Base-by-base conservation (phyloP, 345 rosid genomes). In the Microcos paniculata region DNA sequence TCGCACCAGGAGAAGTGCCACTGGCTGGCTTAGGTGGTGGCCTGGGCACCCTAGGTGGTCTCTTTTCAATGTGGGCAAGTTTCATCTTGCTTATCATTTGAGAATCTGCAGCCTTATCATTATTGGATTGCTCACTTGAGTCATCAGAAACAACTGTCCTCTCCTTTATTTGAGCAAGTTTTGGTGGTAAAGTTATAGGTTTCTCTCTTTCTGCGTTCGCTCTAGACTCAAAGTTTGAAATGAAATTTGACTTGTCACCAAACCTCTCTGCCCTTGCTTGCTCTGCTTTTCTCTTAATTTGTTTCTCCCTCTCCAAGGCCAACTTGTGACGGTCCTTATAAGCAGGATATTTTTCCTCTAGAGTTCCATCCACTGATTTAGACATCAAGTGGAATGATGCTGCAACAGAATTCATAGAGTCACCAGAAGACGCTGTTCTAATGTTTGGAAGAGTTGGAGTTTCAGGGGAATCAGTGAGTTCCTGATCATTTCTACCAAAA, bases 261-360 rank as follows among this genome's bases (percentile, higher is more conserved):
- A 93, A 93, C 80, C 85, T 87, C 69, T 74, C 87, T 49, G 90
- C 89, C 82, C 99, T 88, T 6, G 97, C 99, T 84, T 87, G 78
- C 70, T 89, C 95, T 0, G 98, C 97, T 78, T 81, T 92, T 76
- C 87, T 88, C 86, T 93, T 96, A 71, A 93, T 88, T 18, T 82
- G 86, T 82, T 90, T 90, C 89, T 96, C 99, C 79, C 97, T 88
- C 82, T 93, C 99, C 71, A 89, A 76, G 53, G 97, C 97, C 77
- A 96, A 76, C 86, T 88, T 96, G 78, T 93, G 99, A 68, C 99
- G 84, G 79, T 93, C 99, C 82, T 90, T 92, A 68, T 89, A 93
- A 38, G 97, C 96, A 3, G 98, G 99, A 82, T 92, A 93, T 76
- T 96, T 96, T 77, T 92, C 98, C 74, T 87, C 88, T 77, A 88